Conservation (phyloP, 1,284 basidiomycete genomes). For the Mycosarcoma mackinlayi region DNA sequence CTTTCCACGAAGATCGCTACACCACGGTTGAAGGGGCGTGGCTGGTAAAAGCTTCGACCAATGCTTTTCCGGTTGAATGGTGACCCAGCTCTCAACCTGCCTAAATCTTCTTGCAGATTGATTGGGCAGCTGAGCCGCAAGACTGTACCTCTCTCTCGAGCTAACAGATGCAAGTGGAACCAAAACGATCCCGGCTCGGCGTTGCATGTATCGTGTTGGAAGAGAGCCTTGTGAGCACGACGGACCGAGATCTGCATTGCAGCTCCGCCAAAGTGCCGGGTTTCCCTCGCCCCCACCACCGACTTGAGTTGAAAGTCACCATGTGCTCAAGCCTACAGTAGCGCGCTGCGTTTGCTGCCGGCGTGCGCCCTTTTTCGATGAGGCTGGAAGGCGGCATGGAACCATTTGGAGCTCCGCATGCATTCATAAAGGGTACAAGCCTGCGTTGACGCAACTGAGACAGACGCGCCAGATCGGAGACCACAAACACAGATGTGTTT, state of each 20-base stretch:
- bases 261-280: background rate
- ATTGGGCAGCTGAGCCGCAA: too few relatives aligned
- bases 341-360: too few relatives aligned
- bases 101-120: too few relatives aligned
- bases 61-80: too few relatives aligned
- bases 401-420: constrained; percentile 4
- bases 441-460: constrained; percentile 1
- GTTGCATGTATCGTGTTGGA: constrained; percentile 6
- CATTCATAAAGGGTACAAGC: background rate
- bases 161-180: background rate
- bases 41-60: too few relatives aligned
- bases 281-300: background rate
- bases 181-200: constrained; percentile 1
- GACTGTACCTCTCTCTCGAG: too few relatives aligned
- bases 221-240: too few relatives aligned
- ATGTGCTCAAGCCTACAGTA: background rate
- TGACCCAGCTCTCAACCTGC: too few relatives aligned
- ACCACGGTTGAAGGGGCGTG: too few relatives aligned
- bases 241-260: background rate
- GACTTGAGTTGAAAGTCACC: too few relatives aligned
- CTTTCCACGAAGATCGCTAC: too few relatives aligned
- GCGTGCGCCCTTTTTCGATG: too few relatives aligned
- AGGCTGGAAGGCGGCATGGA: background rate
- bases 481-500: background rate
- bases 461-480: constrained; percentile 11